Percentiles rank a stretch among this genome's conserved stretches.
These are phyloP conservation scores for Cordyceps fumosorosea DNA, from an alignment of 2,329 filamentous ascomycete genomes.

Conservation along the genomic window DNA sequence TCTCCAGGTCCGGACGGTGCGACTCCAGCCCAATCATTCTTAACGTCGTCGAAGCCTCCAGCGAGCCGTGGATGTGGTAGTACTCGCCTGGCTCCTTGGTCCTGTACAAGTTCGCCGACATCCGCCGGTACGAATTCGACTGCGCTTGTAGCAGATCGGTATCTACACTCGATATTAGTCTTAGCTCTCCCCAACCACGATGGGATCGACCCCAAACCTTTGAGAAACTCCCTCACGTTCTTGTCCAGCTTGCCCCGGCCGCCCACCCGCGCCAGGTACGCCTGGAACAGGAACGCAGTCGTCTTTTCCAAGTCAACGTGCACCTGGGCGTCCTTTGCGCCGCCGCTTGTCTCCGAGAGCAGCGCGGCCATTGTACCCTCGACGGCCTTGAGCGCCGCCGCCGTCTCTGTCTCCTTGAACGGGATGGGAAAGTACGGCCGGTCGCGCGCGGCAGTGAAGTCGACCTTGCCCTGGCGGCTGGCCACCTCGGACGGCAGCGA, in stretches of 20 bases:
- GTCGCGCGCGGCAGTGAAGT: conserved; percentile 29
- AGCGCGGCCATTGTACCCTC: conserved; percentile 30
- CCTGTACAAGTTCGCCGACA: conserved; percentile 66
- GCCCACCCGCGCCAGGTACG: conserved; percentile 30
- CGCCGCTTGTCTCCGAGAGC: conserved; percentile 22
- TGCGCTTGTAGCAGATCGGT: conserved; percentile 67
- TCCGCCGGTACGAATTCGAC: conserved; percentile 62
- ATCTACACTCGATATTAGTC: conserved; percentile 36
- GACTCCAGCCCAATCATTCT: conserved; percentile 63
- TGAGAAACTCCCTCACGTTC: conserved; percentile 25
- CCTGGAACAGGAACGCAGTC: conserved; percentile 35
- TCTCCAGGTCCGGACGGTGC: conserved; percentile 52
- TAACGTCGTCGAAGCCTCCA: conserved; percentile 63
- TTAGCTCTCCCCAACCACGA: neutral
- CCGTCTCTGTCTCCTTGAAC: conserved; percentile 40
- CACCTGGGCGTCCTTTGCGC: conserved; percentile 17
- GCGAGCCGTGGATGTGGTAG: conserved; percentile 69
- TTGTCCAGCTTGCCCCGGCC: conserved; percentile 33
- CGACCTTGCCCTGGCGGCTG: conserved; percentile 20
- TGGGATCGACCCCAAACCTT: conserved; percentile 21
- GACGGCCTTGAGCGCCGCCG: conserved; percentile 37
- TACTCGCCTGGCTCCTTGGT: conserved; percentile 60
- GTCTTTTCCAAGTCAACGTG: conserved; percentile 32
- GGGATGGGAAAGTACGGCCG: conserved; percentile 40
- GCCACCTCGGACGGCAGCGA: conserved; percentile 25